Base-by-base conservation (phyloP, 2,329 filamentous ascomycete species). In the Endoconidiophora laricicola region DNA sequence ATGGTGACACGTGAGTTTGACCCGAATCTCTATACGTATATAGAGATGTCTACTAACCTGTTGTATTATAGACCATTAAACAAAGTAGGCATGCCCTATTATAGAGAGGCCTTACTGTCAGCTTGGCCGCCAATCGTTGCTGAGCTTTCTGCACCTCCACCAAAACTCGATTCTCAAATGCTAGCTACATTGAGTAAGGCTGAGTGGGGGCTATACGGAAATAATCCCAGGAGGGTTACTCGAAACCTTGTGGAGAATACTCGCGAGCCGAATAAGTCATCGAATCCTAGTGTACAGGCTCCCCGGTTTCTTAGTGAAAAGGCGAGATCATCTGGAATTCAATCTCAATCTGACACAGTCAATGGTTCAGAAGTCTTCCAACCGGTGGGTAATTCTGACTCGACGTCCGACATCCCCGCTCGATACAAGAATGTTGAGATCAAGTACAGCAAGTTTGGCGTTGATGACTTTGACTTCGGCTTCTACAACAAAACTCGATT, bases 391-490 rank as follows among this genome's bases (percentile, higher is more conserved):
- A 22, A 22, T 20, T 22, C 24, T 14, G 52, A 50, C 14, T 44
- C 62, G 50, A 83, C 86, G 55, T 78, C 83, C 39, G 87, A 94
- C 51, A 83, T 91, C 3, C 83, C 90, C 20, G 76, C 84, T 6
- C 86, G 91, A 69, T 98, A 98, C 63, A 81, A 84, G 56, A 88
- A 87, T 58, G 84, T 95, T 9, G 90, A 96, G 63, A 98, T 98
- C 67, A 95, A 95, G 62, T 98, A 96, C 69, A 95, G 90, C 71
- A 93, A 87, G 61, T 98, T 95, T 63, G 91, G 91, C 18, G 87
- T 98, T n/a, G 90, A 96, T 59, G 93, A 98, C 63, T 98, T 98
- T 62, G 91, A 98, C 63, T 98, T 98, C 65, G 83, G 83, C 52
- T 96, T 86, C 63, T 98, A 93, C 70, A 98, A 98, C 65, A 87